A percentile compares a stretch with the other conserved stretches of the same genome.
phyloP scores from a whole-genome alignment of 805 yeast genomes.

The Candida fluviatilis region DNA sequence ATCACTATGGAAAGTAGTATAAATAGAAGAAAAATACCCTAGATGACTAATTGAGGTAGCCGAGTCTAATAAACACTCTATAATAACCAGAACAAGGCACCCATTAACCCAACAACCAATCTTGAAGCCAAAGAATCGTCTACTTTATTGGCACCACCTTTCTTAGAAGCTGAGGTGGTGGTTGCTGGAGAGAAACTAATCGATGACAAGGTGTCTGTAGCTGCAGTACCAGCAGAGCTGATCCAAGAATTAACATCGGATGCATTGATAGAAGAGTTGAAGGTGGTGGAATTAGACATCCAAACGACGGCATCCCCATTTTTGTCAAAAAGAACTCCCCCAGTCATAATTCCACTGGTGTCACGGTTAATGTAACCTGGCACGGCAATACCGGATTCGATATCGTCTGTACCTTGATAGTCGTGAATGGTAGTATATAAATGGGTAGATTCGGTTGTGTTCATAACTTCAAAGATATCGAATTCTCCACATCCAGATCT shows the following conservation, averaged over 20 bases:
- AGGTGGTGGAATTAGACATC: conserved; percentile 48
- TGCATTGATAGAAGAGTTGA: conserved; percentile 43
- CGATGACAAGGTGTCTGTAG: conserved; percentile 21
- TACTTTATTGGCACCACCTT: conserved; percentile 6
- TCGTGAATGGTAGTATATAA: conserved; percentile 70
- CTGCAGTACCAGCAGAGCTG: conserved; percentile 27
- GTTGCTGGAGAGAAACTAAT: conserved; percentile 18
- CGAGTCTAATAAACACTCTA: conserved; percentile 4
- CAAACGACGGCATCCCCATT: conserved; percentile 61
- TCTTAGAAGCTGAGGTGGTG: conserved; percentile 17
- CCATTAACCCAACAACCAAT: conserved; percentile 2
- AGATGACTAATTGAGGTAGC: conserved; percentile 7
- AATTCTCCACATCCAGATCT: conserved; percentile 75
- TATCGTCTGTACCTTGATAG: conserved; percentile 65
- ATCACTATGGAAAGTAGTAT: neutral
- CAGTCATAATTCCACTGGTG: conserved; percentile 48
- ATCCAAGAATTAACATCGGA: conserved; percentile 46
- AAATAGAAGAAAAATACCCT: neutral
- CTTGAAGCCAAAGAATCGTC: conserved; percentile 6
- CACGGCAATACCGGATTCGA: conserved; percentile 56
- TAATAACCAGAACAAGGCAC: conserved; percentile 4
- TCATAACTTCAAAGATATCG: conserved; percentile 73
- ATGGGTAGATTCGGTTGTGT: conserved; percentile 49
- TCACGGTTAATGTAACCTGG: conserved; percentile 57
- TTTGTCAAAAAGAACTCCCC: conserved; percentile 68